A percentile compares a stretch with the other conserved stretches of the same genome.
Evolutionary conservation across 805 yeast genomes (phyloP).

Genomic region (Nematodospora valgi): DNA sequence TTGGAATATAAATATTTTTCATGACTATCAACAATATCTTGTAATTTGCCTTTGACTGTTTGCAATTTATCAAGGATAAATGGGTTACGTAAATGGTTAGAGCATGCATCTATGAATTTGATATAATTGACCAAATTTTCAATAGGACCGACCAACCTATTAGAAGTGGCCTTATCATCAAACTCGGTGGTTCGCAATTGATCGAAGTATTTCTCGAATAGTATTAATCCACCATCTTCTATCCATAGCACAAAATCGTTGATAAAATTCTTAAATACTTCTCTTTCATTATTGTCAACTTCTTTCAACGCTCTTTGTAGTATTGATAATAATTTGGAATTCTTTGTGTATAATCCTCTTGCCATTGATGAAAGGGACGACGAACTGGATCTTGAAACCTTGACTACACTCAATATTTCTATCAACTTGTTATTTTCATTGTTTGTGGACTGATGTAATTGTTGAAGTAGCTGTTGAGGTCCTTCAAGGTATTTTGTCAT

Average conservation of each 20-base stretch:
- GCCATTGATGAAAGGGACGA: conserved; percentile 26
- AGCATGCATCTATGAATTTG: conserved; percentile 22
- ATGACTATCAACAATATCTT: conserved; percentile 15
- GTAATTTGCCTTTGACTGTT: conserved; percentile 13
- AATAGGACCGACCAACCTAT: conserved; percentile 20
- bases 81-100: conserved; percentile 31
- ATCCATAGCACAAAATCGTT: conserved; percentile 39
- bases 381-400: conserved; percentile 24
- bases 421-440: conserved; percentile 28
- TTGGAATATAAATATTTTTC: conserved; percentile 12
- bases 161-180: conserved; percentile 17
- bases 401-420: conserved; percentile 30
- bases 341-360: conserved; percentile 40
- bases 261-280: conserved; percentile 31
- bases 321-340: conserved; percentile 23
- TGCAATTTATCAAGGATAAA: conserved; percentile 32
- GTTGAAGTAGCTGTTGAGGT: conserved; percentile 4
- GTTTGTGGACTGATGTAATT: conserved; percentile 6
- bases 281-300: conserved; percentile 18
- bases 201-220: conserved; percentile 28
- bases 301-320: conserved; percentile 15
- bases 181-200: conserved; percentile 5
- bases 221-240: conserved; percentile 29
- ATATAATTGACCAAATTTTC: conserved; percentile 28
- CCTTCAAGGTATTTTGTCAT: background rate